Percentiles rank a stretch among this genome's conserved stretches.
Evolutionary conservation across 1,284 basidiomycete genomes (phyloP).

Genomic region (Golubevia pallescens): DNA sequence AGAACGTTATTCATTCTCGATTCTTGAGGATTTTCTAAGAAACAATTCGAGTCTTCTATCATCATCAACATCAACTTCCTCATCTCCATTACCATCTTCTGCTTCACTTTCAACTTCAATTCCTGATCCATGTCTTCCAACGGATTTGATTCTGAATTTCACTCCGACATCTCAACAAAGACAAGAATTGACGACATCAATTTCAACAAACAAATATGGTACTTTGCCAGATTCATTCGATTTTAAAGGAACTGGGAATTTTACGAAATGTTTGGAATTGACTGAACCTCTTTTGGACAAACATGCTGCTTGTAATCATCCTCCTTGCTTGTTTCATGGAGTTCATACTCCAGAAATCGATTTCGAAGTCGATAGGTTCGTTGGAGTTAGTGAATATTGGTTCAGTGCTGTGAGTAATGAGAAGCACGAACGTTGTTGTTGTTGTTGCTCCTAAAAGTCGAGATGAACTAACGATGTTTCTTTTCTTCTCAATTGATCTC

Average conservation of each 20-base stretch:
- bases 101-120: not conserved
- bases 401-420: constrained; percentile 18
- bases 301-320: constrained; percentile 43
- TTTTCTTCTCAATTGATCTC: not conserved
- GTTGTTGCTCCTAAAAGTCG: not conserved
- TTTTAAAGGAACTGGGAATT: constrained; percentile 44
- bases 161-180: constrained; percentile 7
- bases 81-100: not conserved
- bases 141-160: constrained; percentile 22
- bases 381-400: constrained; percentile 64
- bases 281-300: constrained; percentile 55
- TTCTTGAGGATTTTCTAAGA: constrained; percentile 22
- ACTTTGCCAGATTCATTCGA: not conserved
- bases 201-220: constrained; percentile 9
- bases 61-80: not conserved
- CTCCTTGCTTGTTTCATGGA: constrained; percentile 63
- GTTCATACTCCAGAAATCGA: constrained; percentile 62
- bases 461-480: not conserved
- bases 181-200: constrained; percentile 5
- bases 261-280: constrained; percentile 40
- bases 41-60: not conserved
- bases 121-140: constrained; percentile 55
- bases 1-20: constrained; percentile 29
- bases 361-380: constrained; percentile 57
- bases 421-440: not conserved